These are phyloP conservation scores for Talaromyces borbonicus DNA, from an alignment of 495 filamentous ascomycete genomes.

Conservation along the genomic window DNA sequence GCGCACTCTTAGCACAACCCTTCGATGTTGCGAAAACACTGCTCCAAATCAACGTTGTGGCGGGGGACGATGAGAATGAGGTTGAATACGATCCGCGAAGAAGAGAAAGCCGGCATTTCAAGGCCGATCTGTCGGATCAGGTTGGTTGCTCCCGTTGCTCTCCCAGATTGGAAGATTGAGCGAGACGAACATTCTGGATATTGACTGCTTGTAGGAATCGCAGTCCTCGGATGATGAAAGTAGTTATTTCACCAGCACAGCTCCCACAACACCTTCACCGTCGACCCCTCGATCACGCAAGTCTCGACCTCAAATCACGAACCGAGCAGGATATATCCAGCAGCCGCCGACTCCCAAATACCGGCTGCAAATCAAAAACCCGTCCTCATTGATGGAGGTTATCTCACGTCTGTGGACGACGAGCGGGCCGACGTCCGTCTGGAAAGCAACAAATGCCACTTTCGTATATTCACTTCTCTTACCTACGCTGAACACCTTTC, in stretches of 20 bases:
- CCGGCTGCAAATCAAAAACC: slow-evolving; percentile 55
- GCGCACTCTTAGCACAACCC: slow-evolving; percentile 78
- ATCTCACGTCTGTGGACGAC: slow-evolving; percentile 79
- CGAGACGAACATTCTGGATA: too few species aligned
- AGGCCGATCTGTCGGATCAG: slow-evolving; percentile 25
- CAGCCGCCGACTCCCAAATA: slow-evolving; percentile 39
- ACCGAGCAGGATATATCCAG: slow-evolving; percentile 40
- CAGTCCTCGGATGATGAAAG: slow-evolving; percentile 68
- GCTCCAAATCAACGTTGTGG: slow-evolving; percentile 62
- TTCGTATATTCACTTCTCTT: slow-evolving; percentile 81
- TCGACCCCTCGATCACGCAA: slow-evolving; percentile 41
- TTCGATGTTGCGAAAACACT: slow-evolving; percentile 95
- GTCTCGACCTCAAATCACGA: slow-evolving; percentile 35
- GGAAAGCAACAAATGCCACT: slow-evolving; percentile 88
- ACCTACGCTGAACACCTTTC: slow-evolving; percentile 78
- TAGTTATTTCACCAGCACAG: slow-evolving; percentile 72
- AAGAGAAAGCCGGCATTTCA: slow-evolving; percentile 18
- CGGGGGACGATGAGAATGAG: slow-evolving; percentile 25
- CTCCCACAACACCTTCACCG: slow-evolving; percentile 47
- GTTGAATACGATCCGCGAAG: slow-evolving; percentile 16
- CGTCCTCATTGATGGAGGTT: slow-evolving; percentile 67
- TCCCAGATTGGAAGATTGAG: too few species aligned
- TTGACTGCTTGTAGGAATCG: slow-evolving; percentile 17
- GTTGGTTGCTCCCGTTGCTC: slow-evolving; percentile 12
- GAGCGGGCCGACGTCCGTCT: slow-evolving; percentile 82